Base-by-base conservation (phyloP, 2,329 filamentous ascomycete species). In the Pleoardoris graminearum region DNA sequence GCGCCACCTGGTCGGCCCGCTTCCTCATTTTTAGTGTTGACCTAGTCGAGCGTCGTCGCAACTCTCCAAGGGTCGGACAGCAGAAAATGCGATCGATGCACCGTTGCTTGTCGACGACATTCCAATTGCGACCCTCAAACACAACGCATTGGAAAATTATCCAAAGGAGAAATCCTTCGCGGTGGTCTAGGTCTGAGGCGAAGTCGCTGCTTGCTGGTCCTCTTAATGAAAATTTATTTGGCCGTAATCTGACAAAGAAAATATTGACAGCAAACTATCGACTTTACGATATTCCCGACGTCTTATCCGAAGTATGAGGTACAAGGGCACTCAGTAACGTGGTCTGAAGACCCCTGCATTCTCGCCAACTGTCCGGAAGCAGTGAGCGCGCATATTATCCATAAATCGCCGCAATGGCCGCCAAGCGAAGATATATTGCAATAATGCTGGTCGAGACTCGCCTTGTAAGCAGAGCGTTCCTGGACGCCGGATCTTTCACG, bases 381-480 rank as follows among this genome's bases (percentile, higher is more conserved):
- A 58, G 43, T 52, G 50, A 53, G 51, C 46, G 49, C 54, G 58
- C 55, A 66, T 62, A 68, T 69, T 69, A 66, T 56, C 63, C 61
- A 66, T 67, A 67, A 64, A 60, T 59, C 59, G 58, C 57, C 32
- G 12, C 49, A 57, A 57, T 56, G 60, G 54, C 58, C 61, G 57
- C 64, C 62, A 63, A 65, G 55, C 46, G 43, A 35, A 43, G 51
- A 56, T 61, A 68, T 59, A 69, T 69, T 66, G 62, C 63, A 51
- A 11, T 49, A 60, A 59, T 59, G 57, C 60, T 57, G 58, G 62
- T 65, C 68, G 60, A 65, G 68, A 70, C 66, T 56, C 58, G 62
- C 65, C 66, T 67, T 69, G 67, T 71, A 68, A 70, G 67, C 66
- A 57, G 37, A 37, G 22, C 16, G 48, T 50, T 42, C 65, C 62